Evolutionary conservation across 257 asterid genomes (phyloP), one percentile per base, ranked within the genome.

Genomic region (Echium plantagineum): DNA sequence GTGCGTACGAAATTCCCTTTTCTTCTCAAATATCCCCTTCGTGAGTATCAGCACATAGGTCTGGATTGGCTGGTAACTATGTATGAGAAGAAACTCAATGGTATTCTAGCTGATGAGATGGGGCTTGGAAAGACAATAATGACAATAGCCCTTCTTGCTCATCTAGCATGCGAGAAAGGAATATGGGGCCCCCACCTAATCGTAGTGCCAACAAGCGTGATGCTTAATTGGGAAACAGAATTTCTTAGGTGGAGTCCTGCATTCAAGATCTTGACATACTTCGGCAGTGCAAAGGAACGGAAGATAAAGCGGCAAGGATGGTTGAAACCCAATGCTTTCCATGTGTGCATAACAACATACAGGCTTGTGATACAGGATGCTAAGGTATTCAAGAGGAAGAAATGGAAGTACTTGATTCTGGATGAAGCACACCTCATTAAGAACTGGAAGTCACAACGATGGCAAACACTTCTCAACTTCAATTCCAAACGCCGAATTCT

Each of bases 211-310:
- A 93, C 99, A 55, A 93, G 99, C 71, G 99, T 93, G 74, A 89
- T 93, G 99, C 97, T 93, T 69, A 93, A 93, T 79, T 93, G 99
- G 99, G 97, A 93, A 74, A 93, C 99, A 2, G 99, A 93, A 79
- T 89, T 93, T 77, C 96, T 93, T 15, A 93, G 85, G 65, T 93
- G 99, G 99, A 89, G 97, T 73, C 99, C 99, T 54, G 99, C 99
- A 69, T 89, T 93, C 79, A 93, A 93, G 81, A 89, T 93, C 67
- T 77, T 93, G 89, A 93, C 99, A 8, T 93, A 93, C 76, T 93
- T 93, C 77, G 99, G 99, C 69, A 89, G 96, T 79, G 99, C 96
- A 54, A 93, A 93, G 78, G 97, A 89, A 73, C 85, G 99, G 75
- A 89, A 63, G 63, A 77, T 78, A 56, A 93, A 89, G 83, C 80